These are phyloP conservation scores for Yarrowia deformans DNA, from an alignment of 805 yeast species.

Conservation along the genomic window DNA sequence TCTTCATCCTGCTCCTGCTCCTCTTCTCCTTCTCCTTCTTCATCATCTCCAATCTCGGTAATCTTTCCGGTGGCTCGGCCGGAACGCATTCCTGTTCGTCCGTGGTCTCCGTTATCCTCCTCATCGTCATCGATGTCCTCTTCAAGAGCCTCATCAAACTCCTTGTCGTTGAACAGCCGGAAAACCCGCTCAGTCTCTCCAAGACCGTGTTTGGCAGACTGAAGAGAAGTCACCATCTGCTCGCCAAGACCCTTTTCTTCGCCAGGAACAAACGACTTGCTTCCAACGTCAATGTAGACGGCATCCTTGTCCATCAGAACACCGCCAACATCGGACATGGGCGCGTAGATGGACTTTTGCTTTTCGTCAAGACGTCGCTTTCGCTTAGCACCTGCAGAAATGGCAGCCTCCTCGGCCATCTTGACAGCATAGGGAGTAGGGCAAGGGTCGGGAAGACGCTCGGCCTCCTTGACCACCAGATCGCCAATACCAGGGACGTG, in stretches of 20 bases:
- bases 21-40: conserved; percentile 49
- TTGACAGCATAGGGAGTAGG: conserved; percentile 96
- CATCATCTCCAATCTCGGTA: conserved; percentile 59
- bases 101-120: conserved; percentile 55
- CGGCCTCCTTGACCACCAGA: conserved; percentile 73
- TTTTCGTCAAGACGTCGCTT: conserved; percentile 92
- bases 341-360: conserved; percentile 94
- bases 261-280: conserved; percentile 62
- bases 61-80: conserved; percentile 54
- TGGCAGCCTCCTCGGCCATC: conserved; percentile 72
- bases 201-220: conserved; percentile 67
- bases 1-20: conserved; percentile 47
- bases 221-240: conserved; percentile 80
- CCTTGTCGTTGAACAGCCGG: conserved; percentile 69
- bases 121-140: conserved; percentile 53
- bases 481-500: conserved; percentile 98
- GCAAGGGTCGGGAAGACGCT: conserved; percentile 96
- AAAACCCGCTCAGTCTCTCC: conserved; percentile 68
- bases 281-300: conserved; percentile 86
- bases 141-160: conserved; percentile 55
- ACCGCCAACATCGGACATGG: conserved; percentile 99
- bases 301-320: conserved; percentile 97
- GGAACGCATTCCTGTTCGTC: conserved; percentile 69
- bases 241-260: conserved; percentile 85
- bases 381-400: conserved; percentile 60